Evolutionary conservation across 352 stramenopile species (phyloP).

Genomic region (Blastocystis sp.): DNA sequence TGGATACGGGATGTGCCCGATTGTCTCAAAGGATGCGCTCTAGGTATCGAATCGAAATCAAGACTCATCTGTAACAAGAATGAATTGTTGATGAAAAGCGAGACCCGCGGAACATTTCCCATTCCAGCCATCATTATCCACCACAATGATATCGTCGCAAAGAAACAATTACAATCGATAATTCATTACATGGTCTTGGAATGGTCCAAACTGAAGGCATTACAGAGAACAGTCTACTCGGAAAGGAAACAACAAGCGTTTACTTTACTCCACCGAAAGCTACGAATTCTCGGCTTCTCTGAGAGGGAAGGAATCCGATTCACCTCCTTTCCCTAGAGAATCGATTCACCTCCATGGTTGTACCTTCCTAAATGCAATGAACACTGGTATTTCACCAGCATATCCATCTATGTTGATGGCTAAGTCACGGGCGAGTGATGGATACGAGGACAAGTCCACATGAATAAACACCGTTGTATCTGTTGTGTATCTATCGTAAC

Average conservation of each 20-base stretch:
- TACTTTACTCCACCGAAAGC: slow-evolving; percentile 13
- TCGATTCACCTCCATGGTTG: neutral
- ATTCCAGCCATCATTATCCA: neutral
- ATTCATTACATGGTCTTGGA: neutral
- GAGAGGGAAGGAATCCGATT: neutral
- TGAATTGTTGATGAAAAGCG: too few species aligned
- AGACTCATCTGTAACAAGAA: too few species aligned
- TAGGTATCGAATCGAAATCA: too few species aligned
- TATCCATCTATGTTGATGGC: slow-evolving; percentile 13
- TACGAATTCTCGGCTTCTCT: slow-evolving; percentile 4
- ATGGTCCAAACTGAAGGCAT: neutral
- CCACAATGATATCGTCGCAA: too few species aligned
- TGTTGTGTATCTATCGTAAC: neutral
- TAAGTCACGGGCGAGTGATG: neutral
- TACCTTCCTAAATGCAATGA: slow-evolving; percentile 32
- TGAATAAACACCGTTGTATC: slow-evolving; percentile 12
- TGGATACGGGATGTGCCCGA: too few species aligned
- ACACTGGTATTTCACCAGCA: slow-evolving; percentile 25
- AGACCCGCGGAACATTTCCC: neutral
- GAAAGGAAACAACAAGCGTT: too few species aligned
- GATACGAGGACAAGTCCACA: slow-evolving; percentile 1
- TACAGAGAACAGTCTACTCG: slow-evolving; percentile 2
- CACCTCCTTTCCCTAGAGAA: slow-evolving; percentile 17
- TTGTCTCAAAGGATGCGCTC: too few species aligned
- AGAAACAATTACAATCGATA: too few species aligned